These are phyloP conservation scores for Trametes polyzona DNA, from an alignment of 1,284 basidiomycete genomes.

Conservation along the genomic window DNA sequence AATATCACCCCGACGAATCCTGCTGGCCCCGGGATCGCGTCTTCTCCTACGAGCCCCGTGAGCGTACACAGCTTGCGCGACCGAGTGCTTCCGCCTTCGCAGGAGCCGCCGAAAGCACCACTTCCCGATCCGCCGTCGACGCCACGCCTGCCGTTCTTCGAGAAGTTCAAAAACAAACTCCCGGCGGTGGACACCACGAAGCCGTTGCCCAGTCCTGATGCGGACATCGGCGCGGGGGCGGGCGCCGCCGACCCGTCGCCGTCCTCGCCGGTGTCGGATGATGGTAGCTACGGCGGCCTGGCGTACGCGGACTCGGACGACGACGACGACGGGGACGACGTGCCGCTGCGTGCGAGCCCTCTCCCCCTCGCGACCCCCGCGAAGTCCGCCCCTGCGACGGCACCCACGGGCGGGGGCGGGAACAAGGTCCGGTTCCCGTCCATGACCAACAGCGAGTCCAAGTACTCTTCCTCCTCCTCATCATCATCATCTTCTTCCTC, in stretches of 20 bases:
- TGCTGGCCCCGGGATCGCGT: conserved; percentile 31
- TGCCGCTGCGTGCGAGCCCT: conserved; percentile 22
- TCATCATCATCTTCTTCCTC: conserved; percentile 30
- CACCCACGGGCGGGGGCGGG: not conserved
- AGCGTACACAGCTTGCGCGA: conserved; percentile 26
- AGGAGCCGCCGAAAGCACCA: conserved; percentile 35
- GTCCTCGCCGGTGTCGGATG: conserved; percentile 28
- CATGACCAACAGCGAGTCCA: conserved; percentile 32
- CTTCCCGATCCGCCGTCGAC: conserved; percentile 41
- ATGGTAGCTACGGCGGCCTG: conserved; percentile 37
- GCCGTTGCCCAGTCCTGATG: conserved; percentile 11
- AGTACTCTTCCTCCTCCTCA: conserved; percentile 32
- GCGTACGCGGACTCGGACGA: conserved; percentile 36
- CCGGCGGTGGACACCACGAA: conserved; percentile 28
- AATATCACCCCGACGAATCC: conserved; percentile 28
- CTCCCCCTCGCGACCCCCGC: conserved; percentile 17
- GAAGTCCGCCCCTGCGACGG: conserved; percentile 3
- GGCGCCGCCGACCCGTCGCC: conserved; percentile 25
- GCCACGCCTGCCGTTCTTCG: conserved; percentile 48
- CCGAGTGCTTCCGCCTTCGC: conserved; percentile 30
- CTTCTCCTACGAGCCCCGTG: conserved; percentile 32
- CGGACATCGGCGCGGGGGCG: conserved; percentile 11
- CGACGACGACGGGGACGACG: conserved; percentile 30
- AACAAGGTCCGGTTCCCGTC: conserved; percentile 38
- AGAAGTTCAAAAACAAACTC: conserved; percentile 47